Conservation (phyloP, 352 stramenopile genomes). For the Globisporangium middletonii region DNA sequence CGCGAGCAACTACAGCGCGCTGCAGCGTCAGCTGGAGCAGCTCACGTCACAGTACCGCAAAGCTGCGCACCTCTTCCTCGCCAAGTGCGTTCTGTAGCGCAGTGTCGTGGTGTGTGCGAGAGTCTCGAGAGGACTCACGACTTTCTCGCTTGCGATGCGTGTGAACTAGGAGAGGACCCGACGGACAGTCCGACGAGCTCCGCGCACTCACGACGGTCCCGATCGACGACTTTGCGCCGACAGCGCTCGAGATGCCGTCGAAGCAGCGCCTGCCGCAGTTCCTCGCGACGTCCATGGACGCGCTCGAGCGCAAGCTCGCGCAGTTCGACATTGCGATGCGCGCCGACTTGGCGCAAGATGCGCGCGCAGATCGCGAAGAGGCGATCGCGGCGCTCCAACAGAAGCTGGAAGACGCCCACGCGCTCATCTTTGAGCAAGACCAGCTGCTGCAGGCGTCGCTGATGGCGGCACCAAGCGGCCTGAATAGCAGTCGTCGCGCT, state of each 20-base stretch:
- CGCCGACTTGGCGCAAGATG: slow-evolving; percentile 33
- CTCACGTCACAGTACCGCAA: slow-evolving; percentile 71
- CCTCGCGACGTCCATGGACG: slow-evolving; percentile 44
- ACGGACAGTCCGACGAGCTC: slow-evolving; percentile 39
- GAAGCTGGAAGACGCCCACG: slow-evolving; percentile 60
- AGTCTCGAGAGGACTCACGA: too few species aligned
- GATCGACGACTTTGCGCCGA: slow-evolving; percentile 62
- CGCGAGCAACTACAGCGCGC: slow-evolving; percentile 39
- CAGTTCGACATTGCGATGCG: slow-evolving; percentile 57
- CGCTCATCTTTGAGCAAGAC: slow-evolving; percentile 63
- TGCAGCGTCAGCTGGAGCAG: slow-evolving; percentile 58
- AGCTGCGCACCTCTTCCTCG: slow-evolving; percentile 58
- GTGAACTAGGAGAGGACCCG: slow-evolving; percentile 30
- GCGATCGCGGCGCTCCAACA: slow-evolving; percentile 34
- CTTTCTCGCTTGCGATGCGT: not conserved
- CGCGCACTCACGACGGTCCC: slow-evolving; percentile 40
- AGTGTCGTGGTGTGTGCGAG: not conserved
- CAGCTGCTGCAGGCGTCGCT: slow-evolving; percentile 65
- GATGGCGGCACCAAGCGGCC: not conserved
- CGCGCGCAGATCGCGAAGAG: slow-evolving; percentile 14
- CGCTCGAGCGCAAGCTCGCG: slow-evolving; percentile 37
- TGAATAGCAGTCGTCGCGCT: not conserved
- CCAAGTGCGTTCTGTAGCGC: slow-evolving; percentile 38
- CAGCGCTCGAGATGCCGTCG: slow-evolving; percentile 55
- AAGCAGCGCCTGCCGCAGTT: slow-evolving; percentile 50